A percentile compares a stretch with the other conserved stretches of the same genome.
These are phyloP conservation scores for Penicillium goetzii DNA, from an alignment of 495 filamentous ascomycete genomes.

Conservation along the genomic window DNA sequence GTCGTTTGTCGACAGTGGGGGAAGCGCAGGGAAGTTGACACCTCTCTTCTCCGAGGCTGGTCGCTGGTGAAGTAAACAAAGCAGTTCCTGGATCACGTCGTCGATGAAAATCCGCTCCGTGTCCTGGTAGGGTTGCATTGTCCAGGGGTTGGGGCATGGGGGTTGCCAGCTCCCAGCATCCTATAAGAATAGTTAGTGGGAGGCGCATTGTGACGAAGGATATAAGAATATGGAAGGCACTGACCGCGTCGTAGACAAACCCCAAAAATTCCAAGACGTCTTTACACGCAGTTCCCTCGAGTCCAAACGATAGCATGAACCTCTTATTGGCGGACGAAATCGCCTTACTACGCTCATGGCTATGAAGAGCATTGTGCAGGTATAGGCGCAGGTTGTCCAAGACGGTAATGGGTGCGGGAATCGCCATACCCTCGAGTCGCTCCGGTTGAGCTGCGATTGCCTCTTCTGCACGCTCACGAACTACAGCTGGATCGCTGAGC, in stretches of 20 bases:
- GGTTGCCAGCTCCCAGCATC: constrained; percentile 49
- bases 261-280: constrained; percentile 65
- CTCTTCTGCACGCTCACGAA: constrained; percentile 55
- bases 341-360: constrained; percentile 46
- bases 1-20: constrained; percentile 38
- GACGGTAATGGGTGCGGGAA: constrained; percentile 52
- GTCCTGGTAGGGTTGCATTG: constrained; percentile 49
- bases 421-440: constrained; percentile 57
- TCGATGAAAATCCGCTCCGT: constrained; percentile 54
- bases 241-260: constrained; percentile 52
- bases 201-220: neutral
- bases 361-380: constrained; percentile 61
- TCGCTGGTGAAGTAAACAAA: constrained; percentile 47
- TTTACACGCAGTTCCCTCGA: constrained; percentile 57
- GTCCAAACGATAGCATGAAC: constrained; percentile 70
- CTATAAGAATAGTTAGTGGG: constrained; percentile 15
- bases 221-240: constrained; percentile 9
- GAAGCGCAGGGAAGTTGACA: constrained; percentile 35
- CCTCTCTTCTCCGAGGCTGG: constrained; percentile 50
- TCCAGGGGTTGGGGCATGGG: constrained; percentile 43
- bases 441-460: constrained; percentile 60
- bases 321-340: constrained; percentile 73
- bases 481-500: constrained; percentile 58
- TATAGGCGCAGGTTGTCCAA: constrained; percentile 63
- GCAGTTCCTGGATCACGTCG: constrained; percentile 57